phyloP scores from a whole-genome alignment of 208 protist genomes.

The Trypanosoma lewisi region DNA sequence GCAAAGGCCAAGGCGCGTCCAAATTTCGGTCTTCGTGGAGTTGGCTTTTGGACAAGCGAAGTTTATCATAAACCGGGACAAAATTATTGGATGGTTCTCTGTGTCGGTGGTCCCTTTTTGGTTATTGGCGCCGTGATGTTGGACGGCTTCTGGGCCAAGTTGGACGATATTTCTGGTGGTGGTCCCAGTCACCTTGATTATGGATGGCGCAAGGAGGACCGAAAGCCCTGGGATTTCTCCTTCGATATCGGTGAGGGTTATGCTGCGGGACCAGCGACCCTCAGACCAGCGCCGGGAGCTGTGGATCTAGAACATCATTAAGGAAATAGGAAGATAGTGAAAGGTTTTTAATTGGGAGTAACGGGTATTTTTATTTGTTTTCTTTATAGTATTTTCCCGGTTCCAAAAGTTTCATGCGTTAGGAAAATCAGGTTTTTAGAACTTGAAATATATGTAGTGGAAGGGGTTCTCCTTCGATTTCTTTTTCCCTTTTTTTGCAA shows the following conservation, averaged over 20 bases:
- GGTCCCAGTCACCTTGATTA: slow-evolving; percentile 77
- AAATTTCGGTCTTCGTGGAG: slow-evolving; percentile 84
- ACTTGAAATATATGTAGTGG: background rate
- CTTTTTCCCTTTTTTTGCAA: slow-evolving; percentile 1
- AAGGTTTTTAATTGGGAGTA: background rate
- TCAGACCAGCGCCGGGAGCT: slow-evolving; percentile 68
- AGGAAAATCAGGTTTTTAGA: background rate
- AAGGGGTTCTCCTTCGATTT: background rate
- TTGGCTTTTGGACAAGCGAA: slow-evolving; percentile 80
- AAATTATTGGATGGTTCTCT: slow-evolving; percentile 76
- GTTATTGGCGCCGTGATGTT: slow-evolving; percentile 74
- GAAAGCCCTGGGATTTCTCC: slow-evolving; percentile 87
- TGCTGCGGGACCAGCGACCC: slow-evolving; percentile 66
- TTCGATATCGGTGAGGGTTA: slow-evolving; percentile 89
- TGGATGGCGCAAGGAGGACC: slow-evolving; percentile 67
- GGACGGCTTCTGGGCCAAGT: slow-evolving; percentile 79
- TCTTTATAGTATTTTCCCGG: background rate
- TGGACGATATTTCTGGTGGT: slow-evolving; percentile 80
- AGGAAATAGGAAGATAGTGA: slow-evolving; percentile 8
- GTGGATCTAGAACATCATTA: slow-evolving; percentile 78
- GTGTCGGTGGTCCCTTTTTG: slow-evolving; percentile 50
- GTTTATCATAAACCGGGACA: slow-evolving; percentile 78
- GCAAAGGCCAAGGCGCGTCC: slow-evolving; percentile 83
- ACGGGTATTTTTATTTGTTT: slow-evolving; percentile 5
- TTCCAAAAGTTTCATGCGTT: background rate